Evolutionary conservation across 352 stramenopile genomes (phyloP).

Genomic region (Globisporangium carolinianum): DNA sequence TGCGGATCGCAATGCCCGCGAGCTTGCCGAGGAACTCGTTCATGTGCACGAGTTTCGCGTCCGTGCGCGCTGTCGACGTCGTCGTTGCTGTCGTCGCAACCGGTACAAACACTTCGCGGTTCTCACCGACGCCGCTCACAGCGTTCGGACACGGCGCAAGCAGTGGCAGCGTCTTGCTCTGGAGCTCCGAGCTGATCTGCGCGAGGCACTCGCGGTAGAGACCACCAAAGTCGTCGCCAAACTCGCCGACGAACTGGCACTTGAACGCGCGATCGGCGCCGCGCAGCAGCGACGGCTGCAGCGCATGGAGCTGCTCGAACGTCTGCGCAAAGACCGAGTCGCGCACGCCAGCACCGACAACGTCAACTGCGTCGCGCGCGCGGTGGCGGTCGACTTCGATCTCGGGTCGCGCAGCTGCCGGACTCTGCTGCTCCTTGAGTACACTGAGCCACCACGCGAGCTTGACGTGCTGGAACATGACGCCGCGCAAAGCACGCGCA

Average conservation of each 20-base stretch:
- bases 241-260: conserved; percentile 88
- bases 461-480: conserved; percentile 86
- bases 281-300: conserved; percentile 81
- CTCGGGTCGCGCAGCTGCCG: conserved; percentile 67
- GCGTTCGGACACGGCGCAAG: conserved; percentile 88
- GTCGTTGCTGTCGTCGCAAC: conserved; percentile 38
- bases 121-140: conserved; percentile 75
- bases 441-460: conserved; percentile 85
- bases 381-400: conserved; percentile 83
- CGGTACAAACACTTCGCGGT: conserved; percentile 83
- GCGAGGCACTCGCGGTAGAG: conserved; percentile 87
- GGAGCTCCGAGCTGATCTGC: conserved; percentile 83
- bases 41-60: conserved; percentile 73
- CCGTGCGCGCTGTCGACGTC: conserved; percentile 29
- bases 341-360: conserved; percentile 29
- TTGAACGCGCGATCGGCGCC: conserved; percentile 87
- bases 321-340: conserved; percentile 84
- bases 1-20: conserved; percentile 90
- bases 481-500: conserved; percentile 44
- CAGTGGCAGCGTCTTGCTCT: conserved; percentile 78
- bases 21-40: conserved; percentile 93
- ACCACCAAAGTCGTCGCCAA: conserved; percentile 87
- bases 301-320: conserved; percentile 78
- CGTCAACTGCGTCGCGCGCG: conserved; percentile 55
- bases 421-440: conserved; percentile 82